A percentile compares a stretch with the other conserved stretches of the same genome.
Evolutionary conservation across 202 grass and related monocot species (phyloP).

Genomic region (Schoenoplectus triqueter): DNA sequence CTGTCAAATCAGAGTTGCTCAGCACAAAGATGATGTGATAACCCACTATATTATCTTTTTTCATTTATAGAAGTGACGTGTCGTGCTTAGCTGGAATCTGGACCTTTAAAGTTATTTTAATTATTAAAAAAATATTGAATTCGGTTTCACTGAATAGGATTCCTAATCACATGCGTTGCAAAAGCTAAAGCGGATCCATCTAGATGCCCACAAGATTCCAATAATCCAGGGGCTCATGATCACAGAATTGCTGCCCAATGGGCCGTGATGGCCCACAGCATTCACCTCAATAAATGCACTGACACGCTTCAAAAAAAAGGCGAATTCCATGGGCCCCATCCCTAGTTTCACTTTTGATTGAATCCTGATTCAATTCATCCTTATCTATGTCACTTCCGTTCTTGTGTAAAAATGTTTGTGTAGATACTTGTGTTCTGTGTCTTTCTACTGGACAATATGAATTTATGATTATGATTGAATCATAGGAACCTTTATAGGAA

Average conservation of each 20-base stretch:
- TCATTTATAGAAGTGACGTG: too few species aligned
- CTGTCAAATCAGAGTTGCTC: too few species aligned
- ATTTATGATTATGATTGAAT: neutral
- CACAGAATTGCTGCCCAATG: conserved; percentile 10
- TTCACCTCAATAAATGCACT: neutral
- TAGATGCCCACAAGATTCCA: conserved; percentile 13
- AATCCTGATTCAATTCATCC: conserved; percentile 26
- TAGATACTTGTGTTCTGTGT: neutral
- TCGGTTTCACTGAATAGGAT: neutral
- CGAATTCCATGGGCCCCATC: neutral
- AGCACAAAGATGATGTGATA: too few species aligned
- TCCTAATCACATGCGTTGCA: neutral
- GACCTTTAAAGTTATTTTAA: too few species aligned
- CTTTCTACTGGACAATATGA: neutral
- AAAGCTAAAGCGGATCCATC: neutral
- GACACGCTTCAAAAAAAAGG: neutral
- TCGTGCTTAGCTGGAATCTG: too few species aligned
- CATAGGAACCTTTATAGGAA: neutral
- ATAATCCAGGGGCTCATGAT: conserved; percentile 12
- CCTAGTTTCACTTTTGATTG: neutral
- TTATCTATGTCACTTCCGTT: neutral
- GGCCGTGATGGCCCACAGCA: neutral
- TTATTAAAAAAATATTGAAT: neutral
- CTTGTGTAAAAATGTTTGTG: neutral
- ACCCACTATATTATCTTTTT: too few species aligned